A percentile compares a stretch with the other conserved stretches of the same genome.
Evolutionary conservation across 2,329 filamentous ascomycete genomes (phyloP).

Genomic region (Fusarium foetens): DNA sequence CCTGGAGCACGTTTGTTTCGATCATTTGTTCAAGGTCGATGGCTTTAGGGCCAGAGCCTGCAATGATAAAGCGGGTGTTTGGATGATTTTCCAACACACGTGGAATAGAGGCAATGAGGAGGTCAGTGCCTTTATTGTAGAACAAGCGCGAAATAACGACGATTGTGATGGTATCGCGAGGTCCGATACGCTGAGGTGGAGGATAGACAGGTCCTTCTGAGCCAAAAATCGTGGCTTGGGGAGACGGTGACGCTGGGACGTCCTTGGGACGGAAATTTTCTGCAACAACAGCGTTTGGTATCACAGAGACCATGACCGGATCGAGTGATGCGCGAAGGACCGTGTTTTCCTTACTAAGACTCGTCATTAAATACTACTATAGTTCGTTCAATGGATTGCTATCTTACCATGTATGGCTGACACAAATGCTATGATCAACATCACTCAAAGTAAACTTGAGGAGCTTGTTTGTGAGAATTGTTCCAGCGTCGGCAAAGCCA

Average conservation of each 20-base stretch:
- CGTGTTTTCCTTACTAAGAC: constrained; percentile 90
- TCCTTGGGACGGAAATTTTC: constrained; percentile 86
- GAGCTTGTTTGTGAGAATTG: constrained; percentile 96
- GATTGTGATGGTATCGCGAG: constrained; percentile 90
- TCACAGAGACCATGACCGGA: constrained; percentile 96
- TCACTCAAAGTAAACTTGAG: constrained; percentile 96
- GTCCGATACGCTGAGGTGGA: constrained; percentile 76
- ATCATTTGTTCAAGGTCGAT: constrained; percentile 99
- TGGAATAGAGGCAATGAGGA: constrained; percentile 95
- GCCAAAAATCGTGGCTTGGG: constrained; percentile 48
- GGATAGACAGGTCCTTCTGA: constrained; percentile 50
- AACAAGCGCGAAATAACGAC: constrained; percentile 97
- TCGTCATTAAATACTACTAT: constrained; percentile 27
- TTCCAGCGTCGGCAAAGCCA: constrained; percentile 94
- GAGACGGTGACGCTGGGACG: constrained; percentile 49
- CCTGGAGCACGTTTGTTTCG: constrained; percentile 92
- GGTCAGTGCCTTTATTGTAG: constrained; percentile 98
- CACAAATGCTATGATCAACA: constrained; percentile 97
- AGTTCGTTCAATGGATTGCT: not conserved
- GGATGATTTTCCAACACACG: constrained; percentile 89
- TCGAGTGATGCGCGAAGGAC: constrained; percentile 94
- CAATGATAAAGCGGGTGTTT: constrained; percentile 96
- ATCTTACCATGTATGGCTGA: constrained; percentile 92
- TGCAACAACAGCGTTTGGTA: constrained; percentile 96
- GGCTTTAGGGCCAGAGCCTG: constrained; percentile 93